Conservation (phyloP, 2,329 filamentous ascomycete species). For the Aspergillus sp. region DNA sequence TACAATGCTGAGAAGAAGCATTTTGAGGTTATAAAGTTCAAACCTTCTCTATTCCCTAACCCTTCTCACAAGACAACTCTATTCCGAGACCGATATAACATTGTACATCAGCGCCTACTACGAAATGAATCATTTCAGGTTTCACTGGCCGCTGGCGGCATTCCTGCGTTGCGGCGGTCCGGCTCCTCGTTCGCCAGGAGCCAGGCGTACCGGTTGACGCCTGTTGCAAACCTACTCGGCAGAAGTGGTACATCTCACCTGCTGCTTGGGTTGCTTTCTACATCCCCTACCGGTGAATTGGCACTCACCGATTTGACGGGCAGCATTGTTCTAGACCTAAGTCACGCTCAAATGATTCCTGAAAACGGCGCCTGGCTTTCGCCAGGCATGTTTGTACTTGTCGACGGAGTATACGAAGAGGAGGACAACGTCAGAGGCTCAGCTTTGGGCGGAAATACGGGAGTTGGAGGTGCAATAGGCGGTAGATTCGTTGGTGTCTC, state of each 20-base stretch:
- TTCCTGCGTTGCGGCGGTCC: conserved; percentile 61
- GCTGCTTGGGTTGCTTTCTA: conserved; percentile 79
- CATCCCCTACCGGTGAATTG: conserved; percentile 79
- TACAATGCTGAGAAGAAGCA: conserved; percentile 73
- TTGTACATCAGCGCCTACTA: conserved; percentile 88
- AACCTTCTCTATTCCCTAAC: conserved; percentile 73
- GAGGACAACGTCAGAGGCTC: conserved; percentile 72
- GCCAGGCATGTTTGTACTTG: conserved; percentile 92
- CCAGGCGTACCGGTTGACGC: conserved; percentile 84
- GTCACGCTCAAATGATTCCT: conserved; percentile 79
- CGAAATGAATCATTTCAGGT: conserved; percentile 92
- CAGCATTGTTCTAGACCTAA: conserved; percentile 81
- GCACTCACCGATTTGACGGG: conserved; percentile 86
- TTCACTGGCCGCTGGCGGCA: conserved; percentile 68
- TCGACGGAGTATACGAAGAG: conserved; percentile 96
- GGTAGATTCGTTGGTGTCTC: conserved; percentile 90
- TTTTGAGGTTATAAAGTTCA: conserved; percentile 74
- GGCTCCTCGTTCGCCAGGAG: conserved; percentile 61
- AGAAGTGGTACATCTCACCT: conserved; percentile 84
- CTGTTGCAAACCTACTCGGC: conserved; percentile 75
- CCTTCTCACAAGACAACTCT: conserved; percentile 81
- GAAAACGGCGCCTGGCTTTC: conserved; percentile 89
- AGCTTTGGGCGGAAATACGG: conserved; percentile 74
- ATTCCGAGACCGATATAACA: conserved; percentile 88
- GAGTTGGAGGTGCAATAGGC: conserved; percentile 88